Evolutionary conservation across 2,329 filamentous ascomycete species (phyloP), one percentile per base, ranked within the genome.

Genomic region (Myriosclerotinia curreyana): DNA sequence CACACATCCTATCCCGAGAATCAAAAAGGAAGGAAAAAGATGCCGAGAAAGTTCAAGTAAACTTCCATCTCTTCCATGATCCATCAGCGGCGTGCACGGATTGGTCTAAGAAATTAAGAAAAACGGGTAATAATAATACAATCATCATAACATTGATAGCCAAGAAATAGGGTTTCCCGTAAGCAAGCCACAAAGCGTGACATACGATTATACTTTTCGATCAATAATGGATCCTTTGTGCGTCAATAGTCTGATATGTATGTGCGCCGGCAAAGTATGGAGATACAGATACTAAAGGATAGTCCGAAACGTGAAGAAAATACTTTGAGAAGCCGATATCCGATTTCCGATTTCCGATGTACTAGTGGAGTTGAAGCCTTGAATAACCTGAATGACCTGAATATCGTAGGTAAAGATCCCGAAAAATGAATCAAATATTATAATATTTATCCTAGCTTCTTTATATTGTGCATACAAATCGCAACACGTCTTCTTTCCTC

Each of bases 141-240:
- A 22, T 48, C 28, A 36, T 17, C 28, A 58, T 15, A 42, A 5
- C 40, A 14, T 20, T 17, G 8, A 11, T 25, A 25, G 55, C 55
- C 42, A 48, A 58, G 28, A 22, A 31, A 46, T 36, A 48, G 40
- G 42, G 40, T 22, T 58, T 31, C 25, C 42, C 12, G 20, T 48
- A n/a, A 62, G 60, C 60, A 62, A 62, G 60, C 60, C 50, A 56
- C 60, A 48, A 56, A 53, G 44, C 40, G 31, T 46, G 52, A 28
- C 25, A 36, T 22, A 42, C 28, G 54, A 44, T 40, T 48, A 48
- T 48, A 11, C 44, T 44, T 54, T 54, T 44, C 40, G 60, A 55
- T 62, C 50, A 44, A 28, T 62, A 44, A 28, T 62, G 50, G 50
- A 62, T 56, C 42, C 49, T 48, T 28, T 55, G 48, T 62, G 60